Conservation (phyloP, 371 early-diverging fungal genomes). For the Circinella umbellata region DNA sequence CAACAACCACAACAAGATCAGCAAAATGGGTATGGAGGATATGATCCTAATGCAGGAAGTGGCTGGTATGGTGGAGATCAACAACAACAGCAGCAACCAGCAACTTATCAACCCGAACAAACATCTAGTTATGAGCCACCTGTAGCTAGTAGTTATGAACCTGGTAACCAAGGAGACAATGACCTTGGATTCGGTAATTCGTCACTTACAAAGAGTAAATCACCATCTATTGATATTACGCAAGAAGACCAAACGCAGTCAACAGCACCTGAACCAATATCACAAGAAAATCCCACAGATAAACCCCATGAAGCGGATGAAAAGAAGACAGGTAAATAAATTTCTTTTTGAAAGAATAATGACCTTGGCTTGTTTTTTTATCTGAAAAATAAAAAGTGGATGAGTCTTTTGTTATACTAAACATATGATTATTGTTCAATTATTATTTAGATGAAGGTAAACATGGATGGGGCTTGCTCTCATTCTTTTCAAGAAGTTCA, state of each 20-base stretch:
- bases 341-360: background rate
- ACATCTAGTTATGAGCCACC: constrained; percentile 23
- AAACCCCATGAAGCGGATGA: constrained; percentile 21
- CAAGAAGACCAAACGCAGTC: constrained; percentile 8
- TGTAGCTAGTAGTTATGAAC: constrained; percentile 9
- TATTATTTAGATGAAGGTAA: constrained; percentile 5
- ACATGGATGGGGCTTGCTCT: constrained; percentile 57
- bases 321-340: constrained; percentile 25
- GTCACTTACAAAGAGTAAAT: constrained; percentile 27
- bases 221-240: constrained; percentile 15
- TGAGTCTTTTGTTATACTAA: constrained; percentile 13
- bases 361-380: background rate
- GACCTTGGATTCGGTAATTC: constrained; percentile 66
- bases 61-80: constrained; percentile 13
- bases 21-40: constrained; percentile 6
- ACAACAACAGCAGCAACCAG: constrained; percentile 1
- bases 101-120: background rate
- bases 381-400: background rate
- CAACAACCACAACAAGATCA: background rate
- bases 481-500: constrained; percentile 49
- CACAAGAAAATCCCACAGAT: constrained; percentile 14
- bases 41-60: background rate
- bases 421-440: background rate
- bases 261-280: constrained; percentile 10
- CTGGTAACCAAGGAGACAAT: constrained; percentile 28